Base-by-base conservation (phyloP, 306 rosid genomes). In the Fragaria ananassa region DNA sequence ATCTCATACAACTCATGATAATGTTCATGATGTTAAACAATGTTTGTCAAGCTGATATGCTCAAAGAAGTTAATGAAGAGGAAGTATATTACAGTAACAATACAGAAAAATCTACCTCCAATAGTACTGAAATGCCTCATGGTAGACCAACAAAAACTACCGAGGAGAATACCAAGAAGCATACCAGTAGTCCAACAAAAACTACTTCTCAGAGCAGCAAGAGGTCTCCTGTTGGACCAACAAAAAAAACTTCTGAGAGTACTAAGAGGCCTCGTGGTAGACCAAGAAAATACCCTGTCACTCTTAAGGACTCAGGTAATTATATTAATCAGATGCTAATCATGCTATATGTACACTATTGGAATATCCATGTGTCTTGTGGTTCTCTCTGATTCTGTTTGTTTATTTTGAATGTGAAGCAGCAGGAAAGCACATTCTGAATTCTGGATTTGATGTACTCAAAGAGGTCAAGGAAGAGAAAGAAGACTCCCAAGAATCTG, bases 271-370 rank as follows among this genome's bases (percentile, higher is more conserved):
- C 72, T 14, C 31, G 10, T 10, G 78, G 50, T 56, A 56, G 72
- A 75, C 79, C 79, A 76, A 76, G 57, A 66, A 76, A 65, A 50
- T 25, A 25, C 51, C 70, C 72, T 35, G 39, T 8, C 15, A 4
- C 44, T 54, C 15, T 29, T 35, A n/a, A 77, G 42, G 60, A 54
- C 31, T 60, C 47, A n/a, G 80, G 80, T 54, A 54, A n/a, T 50
- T 31, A 31, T 31, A 31, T 6, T 14, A 50, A 50, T 4, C 56
- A 17, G 56, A 50, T 14, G 6, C 6, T 50, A 31, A 31, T 31
- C 34, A 31, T 31, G 34, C 34, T 31, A 31, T 50, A 50, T 17
- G 18, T 17, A 13, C 8, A 47, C 58, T 53, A 53, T 19, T 54
- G 21, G 27, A 54, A n/a, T 6, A 54, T 19, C 60, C 10, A 54